These are phyloP conservation scores for Apocynum venetum DNA, from an alignment of 257 asterid species.

Conservation along the genomic window DNA sequence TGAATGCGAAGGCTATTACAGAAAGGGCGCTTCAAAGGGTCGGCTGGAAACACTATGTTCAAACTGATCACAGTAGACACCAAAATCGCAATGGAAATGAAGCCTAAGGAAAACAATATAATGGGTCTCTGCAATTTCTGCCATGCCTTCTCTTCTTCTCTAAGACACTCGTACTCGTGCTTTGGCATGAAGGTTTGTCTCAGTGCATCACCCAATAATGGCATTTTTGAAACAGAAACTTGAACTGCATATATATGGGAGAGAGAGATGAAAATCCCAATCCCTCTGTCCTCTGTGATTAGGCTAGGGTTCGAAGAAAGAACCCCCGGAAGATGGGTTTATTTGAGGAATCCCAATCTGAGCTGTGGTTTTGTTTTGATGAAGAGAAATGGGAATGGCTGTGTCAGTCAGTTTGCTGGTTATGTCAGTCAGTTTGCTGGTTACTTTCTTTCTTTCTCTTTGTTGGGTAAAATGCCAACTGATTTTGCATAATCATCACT, in stretches of 20 bases:
- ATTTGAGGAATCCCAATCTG: background rate
- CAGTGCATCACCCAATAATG: constrained; percentile 68
- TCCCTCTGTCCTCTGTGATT: background rate
- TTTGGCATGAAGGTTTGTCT: constrained; percentile 97
- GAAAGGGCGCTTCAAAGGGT: constrained; percentile 68
- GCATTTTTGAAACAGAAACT: constrained; percentile 21
- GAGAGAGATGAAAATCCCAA: background rate
- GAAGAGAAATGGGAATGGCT: background rate
- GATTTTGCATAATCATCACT: background rate
- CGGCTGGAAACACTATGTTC: constrained; percentile 66
- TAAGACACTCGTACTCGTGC: constrained; percentile 75
- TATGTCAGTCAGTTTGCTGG: too few relatives aligned
- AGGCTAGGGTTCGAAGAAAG: background rate
- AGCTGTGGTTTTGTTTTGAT: background rate
- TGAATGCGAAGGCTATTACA: constrained; percentile 82
- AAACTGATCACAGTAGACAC: constrained; percentile 59
- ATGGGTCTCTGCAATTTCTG: constrained; percentile 60
- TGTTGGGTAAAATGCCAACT: background rate
- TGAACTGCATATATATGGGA: background rate
- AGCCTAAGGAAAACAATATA: constrained; percentile 26
- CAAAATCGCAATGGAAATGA: constrained; percentile 46
- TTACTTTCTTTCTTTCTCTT: background rate
- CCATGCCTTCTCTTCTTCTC: constrained; percentile 87
- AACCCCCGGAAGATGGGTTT: background rate
- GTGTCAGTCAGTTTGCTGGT: too few relatives aligned